Evolutionary conservation across 148 eudicot genomes (phyloP).

Genomic region (Pouteria glomerata): DNA sequence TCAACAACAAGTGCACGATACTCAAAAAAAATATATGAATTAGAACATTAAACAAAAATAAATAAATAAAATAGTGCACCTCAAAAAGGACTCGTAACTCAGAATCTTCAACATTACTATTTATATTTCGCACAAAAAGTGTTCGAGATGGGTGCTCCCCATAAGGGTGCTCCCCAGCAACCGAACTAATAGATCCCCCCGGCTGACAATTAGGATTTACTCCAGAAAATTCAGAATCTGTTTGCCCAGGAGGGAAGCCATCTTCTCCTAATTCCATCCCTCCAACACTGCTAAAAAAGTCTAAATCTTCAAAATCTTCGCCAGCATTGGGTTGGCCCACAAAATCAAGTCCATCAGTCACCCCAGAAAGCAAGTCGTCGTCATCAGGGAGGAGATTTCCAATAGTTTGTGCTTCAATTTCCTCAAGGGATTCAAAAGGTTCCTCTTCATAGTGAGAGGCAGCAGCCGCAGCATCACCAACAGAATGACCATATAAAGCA

Average conservation of each 20-base stretch:
- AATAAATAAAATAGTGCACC: slow-evolving; percentile 28
- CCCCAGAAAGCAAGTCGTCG: slow-evolving; percentile 64
- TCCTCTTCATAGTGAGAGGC: slow-evolving; percentile 55
- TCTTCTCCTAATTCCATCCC: slow-evolving; percentile 75
- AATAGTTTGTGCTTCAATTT: slow-evolving; percentile 77
- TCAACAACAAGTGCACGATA: too few relatives aligned
- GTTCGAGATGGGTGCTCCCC: slow-evolving; percentile 56
- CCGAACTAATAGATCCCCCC: slow-evolving; percentile 19
- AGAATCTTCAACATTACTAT: slow-evolving; percentile 56
- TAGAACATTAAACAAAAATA: background rate
- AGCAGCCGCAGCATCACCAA: slow-evolving; percentile 47
- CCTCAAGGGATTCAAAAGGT: slow-evolving; percentile 59
- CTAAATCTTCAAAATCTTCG: slow-evolving; percentile 50
- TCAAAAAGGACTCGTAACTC: slow-evolving; percentile 55
- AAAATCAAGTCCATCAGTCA: slow-evolving; percentile 45
- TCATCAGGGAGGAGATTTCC: slow-evolving; percentile 76
- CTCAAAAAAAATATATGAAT: background rate
- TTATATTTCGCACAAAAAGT: slow-evolving; percentile 62
- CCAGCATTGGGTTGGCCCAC: slow-evolving; percentile 22
- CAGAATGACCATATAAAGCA: slow-evolving; percentile 44
- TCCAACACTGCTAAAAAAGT: slow-evolving; percentile 61
- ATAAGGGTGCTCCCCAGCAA: slow-evolving; percentile 35
- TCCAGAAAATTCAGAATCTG: slow-evolving; percentile 22
- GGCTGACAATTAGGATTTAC: slow-evolving; percentile 22
- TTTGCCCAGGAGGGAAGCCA: slow-evolving; percentile 22